These are phyloP conservation scores for Fusarium sp. DNA, from an alignment of 2,329 filamentous ascomycete species.

Conservation along the genomic window DNA sequence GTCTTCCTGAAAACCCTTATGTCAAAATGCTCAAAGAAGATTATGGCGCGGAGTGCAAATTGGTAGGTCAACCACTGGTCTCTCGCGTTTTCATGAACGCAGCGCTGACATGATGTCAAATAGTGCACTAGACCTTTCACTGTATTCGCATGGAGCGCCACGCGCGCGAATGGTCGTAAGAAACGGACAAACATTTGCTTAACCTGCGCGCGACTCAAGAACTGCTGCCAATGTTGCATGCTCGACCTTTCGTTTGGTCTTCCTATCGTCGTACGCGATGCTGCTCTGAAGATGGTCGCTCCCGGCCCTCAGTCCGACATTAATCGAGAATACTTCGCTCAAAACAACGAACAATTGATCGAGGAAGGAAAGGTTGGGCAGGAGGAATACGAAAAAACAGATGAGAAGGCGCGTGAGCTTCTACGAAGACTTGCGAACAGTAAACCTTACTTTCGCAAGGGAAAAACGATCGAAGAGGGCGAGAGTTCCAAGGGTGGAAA, in stretches of 20 bases:
- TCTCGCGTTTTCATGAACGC: not conserved
- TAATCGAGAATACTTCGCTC: conserved; percentile 97
- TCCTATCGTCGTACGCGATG: conserved; percentile 93
- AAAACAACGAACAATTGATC: conserved; percentile 95
- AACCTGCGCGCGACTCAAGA: conserved; percentile 96
- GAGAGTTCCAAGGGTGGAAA: conserved; percentile 57
- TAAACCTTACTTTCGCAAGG: conserved; percentile 95
- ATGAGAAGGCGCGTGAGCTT: conserved; percentile 94
- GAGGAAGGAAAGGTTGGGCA: conserved; percentile 87
- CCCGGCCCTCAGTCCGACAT: conserved; percentile 92
- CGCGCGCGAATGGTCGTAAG: conserved; percentile 86
- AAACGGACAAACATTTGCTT: conserved; percentile 96
- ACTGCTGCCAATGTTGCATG: conserved; percentile 99
- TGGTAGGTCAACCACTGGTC: conserved; percentile 52
- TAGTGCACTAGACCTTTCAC: conserved; percentile 93
- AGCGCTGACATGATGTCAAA: not conserved
- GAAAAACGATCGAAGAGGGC: conserved; percentile 73
- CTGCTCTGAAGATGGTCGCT: conserved; percentile 96
- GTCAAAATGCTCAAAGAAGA: conserved; percentile 99
- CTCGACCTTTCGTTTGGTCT: conserved; percentile 95
- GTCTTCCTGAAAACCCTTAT: conserved; percentile 94
- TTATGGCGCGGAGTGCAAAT: conserved; percentile 86
- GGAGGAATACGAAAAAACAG: conserved; percentile 95
- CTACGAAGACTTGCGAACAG: conserved; percentile 86
- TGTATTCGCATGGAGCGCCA: conserved; percentile 93